Conservation (phyloP, 257 asterid species). For the Solanum tarijense region DNA sequence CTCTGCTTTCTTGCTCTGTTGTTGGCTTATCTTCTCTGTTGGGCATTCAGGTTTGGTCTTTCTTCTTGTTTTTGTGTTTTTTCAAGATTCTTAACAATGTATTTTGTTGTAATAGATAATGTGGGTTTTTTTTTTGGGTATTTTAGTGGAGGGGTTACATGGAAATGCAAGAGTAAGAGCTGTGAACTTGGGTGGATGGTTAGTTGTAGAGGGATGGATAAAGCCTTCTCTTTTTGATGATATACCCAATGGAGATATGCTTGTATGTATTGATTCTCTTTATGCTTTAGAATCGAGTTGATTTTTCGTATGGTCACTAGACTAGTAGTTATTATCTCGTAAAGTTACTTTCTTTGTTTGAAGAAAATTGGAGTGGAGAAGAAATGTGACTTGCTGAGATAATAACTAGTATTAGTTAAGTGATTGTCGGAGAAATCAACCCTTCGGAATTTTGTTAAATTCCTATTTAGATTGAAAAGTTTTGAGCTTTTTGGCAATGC, state of each 20-base stretch:
- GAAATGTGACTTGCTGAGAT: background rate
- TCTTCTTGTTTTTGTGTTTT: background rate
- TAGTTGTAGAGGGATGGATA: conserved; percentile 80
- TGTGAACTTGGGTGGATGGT: conserved; percentile 89
- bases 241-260: conserved; percentile 68
- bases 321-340: background rate
- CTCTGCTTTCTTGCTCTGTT: conserved; percentile 30
- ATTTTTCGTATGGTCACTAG: background rate
- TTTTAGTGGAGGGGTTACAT: conserved; percentile 47
- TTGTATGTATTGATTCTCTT: conserved; percentile 35
- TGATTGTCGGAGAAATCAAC: background rate
- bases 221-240: conserved; percentile 72
- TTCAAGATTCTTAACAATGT: background rate
- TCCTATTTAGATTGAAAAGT: background rate
- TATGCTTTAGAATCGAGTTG: background rate
- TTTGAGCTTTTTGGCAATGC: conserved; percentile 3
- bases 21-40: conserved; percentile 30
- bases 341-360: background rate
- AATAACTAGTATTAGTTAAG: background rate
- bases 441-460: background rate
- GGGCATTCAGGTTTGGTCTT: conserved; percentile 46
- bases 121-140: background rate
- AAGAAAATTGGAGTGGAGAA: background rate
- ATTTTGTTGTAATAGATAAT: background rate
- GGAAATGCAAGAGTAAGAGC: conserved; percentile 57